These are phyloP conservation scores for Tuber melanosporum DNA, from an alignment of 495 filamentous ascomycete genomes.

Conservation along the genomic window DNA sequence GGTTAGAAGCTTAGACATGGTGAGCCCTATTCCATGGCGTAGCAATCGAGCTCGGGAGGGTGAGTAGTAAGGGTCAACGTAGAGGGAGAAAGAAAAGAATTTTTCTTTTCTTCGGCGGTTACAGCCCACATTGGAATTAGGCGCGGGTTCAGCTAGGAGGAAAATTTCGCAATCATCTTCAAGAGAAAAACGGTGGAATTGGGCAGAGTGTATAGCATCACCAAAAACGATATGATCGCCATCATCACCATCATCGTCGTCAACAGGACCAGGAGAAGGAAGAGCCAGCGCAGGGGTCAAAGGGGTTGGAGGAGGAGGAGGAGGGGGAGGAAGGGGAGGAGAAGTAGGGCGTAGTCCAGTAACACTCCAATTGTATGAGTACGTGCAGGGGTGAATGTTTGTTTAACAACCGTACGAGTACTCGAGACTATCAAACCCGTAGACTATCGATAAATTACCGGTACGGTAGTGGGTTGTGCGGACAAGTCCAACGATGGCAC, in stretches of 20 bases:
- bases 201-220: background rate
- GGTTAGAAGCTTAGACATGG: slow-evolving; percentile 1
- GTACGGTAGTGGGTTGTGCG: slow-evolving; percentile 1
- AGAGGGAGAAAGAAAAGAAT: background rate
- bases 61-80: background rate
- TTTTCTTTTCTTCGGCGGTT: background rate
- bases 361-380: too few relatives aligned
- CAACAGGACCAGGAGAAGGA: background rate
- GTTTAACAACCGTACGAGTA: background rate
- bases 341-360: background rate
- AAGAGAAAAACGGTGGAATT: background rate
- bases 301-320: background rate
- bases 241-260: background rate
- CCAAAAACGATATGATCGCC: background rate
- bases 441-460: too few relatives aligned
- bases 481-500: slow-evolving; percentile 7
- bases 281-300: background rate
- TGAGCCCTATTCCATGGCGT: background rate
- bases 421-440: background rate
- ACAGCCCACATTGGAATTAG: background rate
- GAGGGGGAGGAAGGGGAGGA: background rate
- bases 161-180: background rate
- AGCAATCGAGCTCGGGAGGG: background rate
- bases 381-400: slow-evolving; percentile 8
- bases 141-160: background rate